Evolutionary conservation across 2,329 filamentous ascomycete species (phyloP), one percentile per base, ranked within the genome.

Genomic region (Onygenales sp.): DNA sequence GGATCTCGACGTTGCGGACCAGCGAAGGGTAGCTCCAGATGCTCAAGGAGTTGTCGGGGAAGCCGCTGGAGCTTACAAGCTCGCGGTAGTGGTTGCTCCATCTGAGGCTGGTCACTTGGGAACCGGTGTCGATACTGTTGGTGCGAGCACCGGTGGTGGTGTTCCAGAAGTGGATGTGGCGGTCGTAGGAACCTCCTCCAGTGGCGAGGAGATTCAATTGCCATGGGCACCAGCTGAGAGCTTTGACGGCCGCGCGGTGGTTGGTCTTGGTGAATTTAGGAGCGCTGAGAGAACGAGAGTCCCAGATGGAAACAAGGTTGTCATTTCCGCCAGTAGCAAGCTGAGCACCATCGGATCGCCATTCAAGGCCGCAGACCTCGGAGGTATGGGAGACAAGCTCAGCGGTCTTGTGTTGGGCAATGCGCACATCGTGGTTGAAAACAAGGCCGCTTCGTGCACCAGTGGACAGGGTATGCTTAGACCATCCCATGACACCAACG

Each of bases 121-220:
- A 95, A 57, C 93, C 93, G 42, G 93, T 97, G 71, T 97, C 91
- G 72, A 98, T 97, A 80, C 89, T 95, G 84, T 98, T 98, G 76
- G 95, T 91, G 63, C 93, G 88, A 51, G 93, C 92, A 57, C 93
- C 93, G 4, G 92, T 95, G 21, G 93, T 97, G 46, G 91, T 94
- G 81, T 98, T 98, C 93, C 93, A 98, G 82, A 98, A 98, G 78
- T 98, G 93, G 72, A 98, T 98, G 75, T 96, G 88, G 63, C 90
- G 87, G 70, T 98, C 93, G 72, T 96, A 94, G 43, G 89, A 94
- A 62, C 93, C 93, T 66, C 93, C 93, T 54, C 93, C 93, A 43
- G 93, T 97, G 54, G 93, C 93, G 47, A 98, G 86, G 49, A 97
- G 84, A 79, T 96, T 97, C 72, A 89, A 84, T 76, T 95, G 93